A percentile compares a stretch with the other conserved stretches of the same genome.
phyloP scores from a whole-genome alignment of 148 eudicot species.

The Drosera capensis region DNA sequence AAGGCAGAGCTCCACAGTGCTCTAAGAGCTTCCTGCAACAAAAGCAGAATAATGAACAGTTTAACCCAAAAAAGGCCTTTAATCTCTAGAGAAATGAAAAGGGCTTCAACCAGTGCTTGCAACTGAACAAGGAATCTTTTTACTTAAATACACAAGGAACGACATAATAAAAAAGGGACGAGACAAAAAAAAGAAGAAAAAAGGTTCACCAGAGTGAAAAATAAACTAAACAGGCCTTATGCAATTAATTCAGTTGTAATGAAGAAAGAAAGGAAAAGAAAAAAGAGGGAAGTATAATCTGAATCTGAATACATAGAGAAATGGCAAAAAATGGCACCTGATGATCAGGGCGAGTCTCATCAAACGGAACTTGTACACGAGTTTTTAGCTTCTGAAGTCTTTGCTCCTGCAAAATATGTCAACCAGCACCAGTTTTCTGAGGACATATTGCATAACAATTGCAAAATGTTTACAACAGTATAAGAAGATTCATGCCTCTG shows the following conservation, averaged over 20 bases:
- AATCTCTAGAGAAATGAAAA: not conserved
- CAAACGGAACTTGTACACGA: slow-evolving; percentile 47
- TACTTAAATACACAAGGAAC: too few species aligned
- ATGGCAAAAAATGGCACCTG: slow-evolving; percentile 31
- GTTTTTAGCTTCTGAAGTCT: slow-evolving; percentile 47
- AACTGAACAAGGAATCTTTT: not conserved
- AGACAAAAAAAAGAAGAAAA: too few species aligned
- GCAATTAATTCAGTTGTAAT: not conserved
- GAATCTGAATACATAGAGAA: not conserved
- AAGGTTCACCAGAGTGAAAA: not conserved
- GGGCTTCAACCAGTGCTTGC: not conserved
- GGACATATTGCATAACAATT: too few species aligned
- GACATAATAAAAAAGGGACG: too few species aligned
- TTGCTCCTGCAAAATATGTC: slow-evolving; percentile 33
- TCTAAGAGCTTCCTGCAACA: slow-evolving; percentile 61
- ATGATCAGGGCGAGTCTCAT: slow-evolving; percentile 55
- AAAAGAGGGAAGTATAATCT: not conserved
- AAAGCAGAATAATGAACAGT: not conserved
- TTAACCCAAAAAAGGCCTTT: not conserved
- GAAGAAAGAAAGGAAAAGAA: not conserved
- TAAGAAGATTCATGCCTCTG: too few species aligned
- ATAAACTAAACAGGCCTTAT: too few species aligned
- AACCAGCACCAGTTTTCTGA: not conserved
- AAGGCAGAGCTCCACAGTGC: slow-evolving; percentile 61
- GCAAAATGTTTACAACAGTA: too few species aligned